Base-by-base conservation (phyloP, 805 yeast genomes). In the Saturnispora zaruensis region DNA sequence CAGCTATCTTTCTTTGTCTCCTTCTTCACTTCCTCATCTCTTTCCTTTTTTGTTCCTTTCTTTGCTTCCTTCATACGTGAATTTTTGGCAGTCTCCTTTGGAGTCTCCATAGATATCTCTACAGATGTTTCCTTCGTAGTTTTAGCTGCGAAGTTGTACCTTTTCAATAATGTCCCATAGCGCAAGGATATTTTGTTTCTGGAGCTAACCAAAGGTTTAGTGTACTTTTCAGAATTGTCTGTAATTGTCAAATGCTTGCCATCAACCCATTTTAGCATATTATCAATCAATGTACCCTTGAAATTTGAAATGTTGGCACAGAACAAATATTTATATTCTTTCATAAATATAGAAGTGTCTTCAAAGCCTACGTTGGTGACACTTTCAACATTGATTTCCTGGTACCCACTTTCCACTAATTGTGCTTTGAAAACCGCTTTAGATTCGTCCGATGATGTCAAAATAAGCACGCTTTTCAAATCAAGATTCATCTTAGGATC, bases 171-270 rank as follows among this genome's bases (percentile, higher is more conserved):
- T 14, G 24, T 8, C 11, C 49, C 49, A 26, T 36, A 46, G 21
- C 24, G 16, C 7, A 23, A 16, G 11, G 20, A 36, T 38, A 20
- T 25, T 20, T 14, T 20, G 8, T 32, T 23, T 26, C 38, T 25
- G 8, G 43, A 16, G 30, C 9, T 9, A 16, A 23, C 28, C 5
- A 43, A 20, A 28, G 25, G 25, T 9, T 21, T 21, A 24, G 14
- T 30, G 6, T 26, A 8, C 8, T 25, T 16, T 7, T 30, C 26
- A n/a, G 21, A 6, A n/a, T 38, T 21, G n/a, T 30, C 44, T 5
- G 49, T 46, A 13, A 46, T 32, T 8, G 49, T 46, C 26, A 40
- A 11, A 21, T 46, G 49, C 24, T 16, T 38, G 24, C 44, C 49
- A 14, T 41, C 16, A 11, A 18, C 13, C 20, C 41, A 28, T n/a